Conservation (phyloP, 176 grass and related monocot genomes). For the Zoysia pacifica region DNA sequence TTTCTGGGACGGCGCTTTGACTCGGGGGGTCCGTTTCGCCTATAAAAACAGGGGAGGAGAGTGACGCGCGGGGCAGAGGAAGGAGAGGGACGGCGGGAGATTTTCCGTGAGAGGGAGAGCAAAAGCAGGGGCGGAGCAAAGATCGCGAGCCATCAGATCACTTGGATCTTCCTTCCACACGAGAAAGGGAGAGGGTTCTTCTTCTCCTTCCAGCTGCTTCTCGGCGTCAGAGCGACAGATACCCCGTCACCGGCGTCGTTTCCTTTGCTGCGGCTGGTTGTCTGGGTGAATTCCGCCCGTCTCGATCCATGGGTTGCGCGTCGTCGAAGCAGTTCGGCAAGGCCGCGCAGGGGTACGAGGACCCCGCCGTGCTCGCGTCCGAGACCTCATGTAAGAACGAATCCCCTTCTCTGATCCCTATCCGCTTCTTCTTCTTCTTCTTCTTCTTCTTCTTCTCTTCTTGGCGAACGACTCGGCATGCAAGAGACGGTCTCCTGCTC, state of each 20-base stretch:
- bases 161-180: too few relatives aligned
- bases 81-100: background rate
- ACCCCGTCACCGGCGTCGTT: too few relatives aligned
- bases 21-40: background rate
- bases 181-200: too few relatives aligned
- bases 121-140: background rate
- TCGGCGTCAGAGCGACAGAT: background rate
- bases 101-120: background rate
- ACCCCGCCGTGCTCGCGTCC: slow-evolving; percentile 35
- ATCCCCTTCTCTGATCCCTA: background rate
- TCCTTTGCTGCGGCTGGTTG: too few relatives aligned
- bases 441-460: too few relatives aligned
- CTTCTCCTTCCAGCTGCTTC: background rate
- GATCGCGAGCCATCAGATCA: too few relatives aligned
- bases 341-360: slow-evolving; percentile 26
- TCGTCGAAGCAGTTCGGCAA: slow-evolving; percentile 9
- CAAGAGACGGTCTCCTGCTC: too few relatives aligned
- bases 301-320: slow-evolving; percentile 37
- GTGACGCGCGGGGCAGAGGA: too few relatives aligned
- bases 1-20: background rate
- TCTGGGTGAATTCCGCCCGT: too few relatives aligned
- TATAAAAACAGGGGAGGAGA: too few relatives aligned
- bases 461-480: too few relatives aligned
- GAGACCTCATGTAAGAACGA: slow-evolving; percentile 30
- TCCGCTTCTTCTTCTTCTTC: too few relatives aligned